phyloP scores from a whole-genome alignment of 345 rosid species.

The Raphanus raphanistrum region DNA sequence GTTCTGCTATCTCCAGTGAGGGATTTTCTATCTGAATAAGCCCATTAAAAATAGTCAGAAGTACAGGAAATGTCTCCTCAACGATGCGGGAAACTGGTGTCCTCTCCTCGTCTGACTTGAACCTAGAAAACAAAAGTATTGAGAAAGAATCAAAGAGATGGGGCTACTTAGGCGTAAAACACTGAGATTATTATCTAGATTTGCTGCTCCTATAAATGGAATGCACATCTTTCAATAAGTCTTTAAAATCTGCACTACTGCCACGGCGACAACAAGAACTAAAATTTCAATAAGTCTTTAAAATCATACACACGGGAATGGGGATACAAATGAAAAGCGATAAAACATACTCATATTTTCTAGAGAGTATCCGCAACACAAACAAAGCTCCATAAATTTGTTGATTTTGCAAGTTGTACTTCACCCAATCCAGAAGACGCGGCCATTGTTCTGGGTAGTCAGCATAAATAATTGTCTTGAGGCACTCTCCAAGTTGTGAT shows the following conservation, averaged over 20 bases:
- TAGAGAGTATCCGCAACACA: constrained; percentile 1
- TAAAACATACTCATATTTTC: not conserved
- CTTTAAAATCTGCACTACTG: not conserved
- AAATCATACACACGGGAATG: not conserved
- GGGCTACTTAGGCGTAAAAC: not conserved
- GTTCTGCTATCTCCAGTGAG: constrained; percentile 54
- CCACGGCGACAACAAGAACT: not conserved
- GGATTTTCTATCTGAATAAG: constrained; percentile 64
- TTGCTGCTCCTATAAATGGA: not conserved
- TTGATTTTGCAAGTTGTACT: not conserved
- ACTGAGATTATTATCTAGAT: not conserved
- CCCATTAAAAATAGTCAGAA: constrained; percentile 70
- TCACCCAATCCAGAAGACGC: not conserved
- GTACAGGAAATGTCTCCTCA: constrained; percentile 83
- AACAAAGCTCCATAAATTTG: not conserved
- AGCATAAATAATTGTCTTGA: not conserved
- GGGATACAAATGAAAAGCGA: not conserved
- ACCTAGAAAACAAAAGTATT: constrained; percentile 52
- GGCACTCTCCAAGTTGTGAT: not conserved
- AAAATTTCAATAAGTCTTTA: not conserved
- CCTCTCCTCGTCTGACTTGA: constrained; percentile 97
- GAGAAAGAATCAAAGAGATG: constrained; percentile 2
- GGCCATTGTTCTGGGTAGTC: constrained; percentile 1
- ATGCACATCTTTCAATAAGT: not conserved
- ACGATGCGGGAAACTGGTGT: constrained; percentile 79